Evolutionary conservation across 1,139 yeast genomes (phyloP).

Genomic region (Geotrichum australiense): DNA sequence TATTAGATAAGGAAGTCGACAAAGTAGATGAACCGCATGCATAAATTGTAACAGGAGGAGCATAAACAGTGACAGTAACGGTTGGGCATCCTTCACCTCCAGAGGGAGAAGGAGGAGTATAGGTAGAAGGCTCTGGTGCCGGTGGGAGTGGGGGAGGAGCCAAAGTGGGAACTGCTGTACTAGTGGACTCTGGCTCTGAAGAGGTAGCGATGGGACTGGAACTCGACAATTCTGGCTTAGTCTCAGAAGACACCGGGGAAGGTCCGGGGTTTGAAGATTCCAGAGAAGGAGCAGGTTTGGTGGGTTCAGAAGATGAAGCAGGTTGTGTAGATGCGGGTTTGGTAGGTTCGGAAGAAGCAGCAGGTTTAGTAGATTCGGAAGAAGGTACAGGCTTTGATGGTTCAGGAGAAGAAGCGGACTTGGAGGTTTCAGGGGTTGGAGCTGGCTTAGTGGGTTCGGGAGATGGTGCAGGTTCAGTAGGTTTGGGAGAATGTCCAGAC

Average conservation of each 20-base stretch:
- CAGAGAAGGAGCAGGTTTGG: constrained; percentile 2
- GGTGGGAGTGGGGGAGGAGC: background rate
- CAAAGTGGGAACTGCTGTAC: background rate
- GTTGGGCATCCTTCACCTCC: no score
- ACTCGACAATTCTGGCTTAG: no score
- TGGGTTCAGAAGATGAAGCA: background rate
- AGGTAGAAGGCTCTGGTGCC: background rate
- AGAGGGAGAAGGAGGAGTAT: background rate
- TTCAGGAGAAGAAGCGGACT: no score
- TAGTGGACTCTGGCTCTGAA: background rate
- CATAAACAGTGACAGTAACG: no score
- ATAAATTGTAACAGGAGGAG: background rate
- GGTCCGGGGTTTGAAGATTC: background rate
- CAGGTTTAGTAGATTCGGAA: no score
- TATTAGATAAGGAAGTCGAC: background rate
- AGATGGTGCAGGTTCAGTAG: background rate
- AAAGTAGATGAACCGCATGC: background rate
- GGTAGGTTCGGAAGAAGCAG: background rate
- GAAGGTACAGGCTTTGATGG: no score
- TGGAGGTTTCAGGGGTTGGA: background rate
- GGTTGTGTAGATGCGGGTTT: background rate
- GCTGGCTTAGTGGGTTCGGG: background rate
- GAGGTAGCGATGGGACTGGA: background rate
- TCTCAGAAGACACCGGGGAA: background rate
- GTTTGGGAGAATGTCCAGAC: background rate